Evolutionary conservation across 2,329 filamentous ascomycete genomes (phyloP).

Genomic region (Xylariales sp.): DNA sequence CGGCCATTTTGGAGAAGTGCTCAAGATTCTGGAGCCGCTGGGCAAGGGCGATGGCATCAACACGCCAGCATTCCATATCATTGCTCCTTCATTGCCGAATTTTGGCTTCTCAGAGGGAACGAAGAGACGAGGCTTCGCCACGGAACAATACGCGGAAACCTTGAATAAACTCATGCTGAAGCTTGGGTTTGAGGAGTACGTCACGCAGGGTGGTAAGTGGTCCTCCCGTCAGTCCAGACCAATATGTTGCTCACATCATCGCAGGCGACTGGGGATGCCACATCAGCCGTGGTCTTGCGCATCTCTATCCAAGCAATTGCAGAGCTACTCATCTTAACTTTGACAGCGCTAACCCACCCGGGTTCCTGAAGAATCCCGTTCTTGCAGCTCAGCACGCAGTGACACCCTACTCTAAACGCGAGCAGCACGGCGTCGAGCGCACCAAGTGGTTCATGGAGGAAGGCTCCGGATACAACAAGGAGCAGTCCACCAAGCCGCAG

Average conservation of each 20-base stretch:
- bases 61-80: constrained; percentile 46
- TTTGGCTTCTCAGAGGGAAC: constrained; percentile 41
- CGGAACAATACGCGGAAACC: constrained; percentile 58
- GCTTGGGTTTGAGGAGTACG: constrained; percentile 61
- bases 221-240: not conserved
- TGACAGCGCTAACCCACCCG: constrained; percentile 42
- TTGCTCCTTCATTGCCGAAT: constrained; percentile 54
- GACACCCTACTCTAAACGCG: constrained; percentile 46
- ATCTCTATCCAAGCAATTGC: constrained; percentile 52
- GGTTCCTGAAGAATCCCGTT: constrained; percentile 46
- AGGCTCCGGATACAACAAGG: constrained; percentile 53
- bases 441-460: constrained; percentile 52
- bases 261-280: constrained; percentile 67
- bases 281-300: constrained; percentile 58
- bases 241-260: not conserved
- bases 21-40: constrained; percentile 53
- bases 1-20: constrained; percentile 63
- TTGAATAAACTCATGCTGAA: constrained; percentile 64
- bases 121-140: constrained; percentile 49
- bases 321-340: constrained; percentile 60
- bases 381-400: constrained; percentile 53
- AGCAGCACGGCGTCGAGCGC: constrained; percentile 48
- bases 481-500: constrained; percentile 65
- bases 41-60: constrained; percentile 26
- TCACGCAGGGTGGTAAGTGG: constrained; percentile 22